Evolutionary conservation across 1,284 basidiomycete genomes (phyloP).

Genomic region (Rhodotorula sp.): DNA sequence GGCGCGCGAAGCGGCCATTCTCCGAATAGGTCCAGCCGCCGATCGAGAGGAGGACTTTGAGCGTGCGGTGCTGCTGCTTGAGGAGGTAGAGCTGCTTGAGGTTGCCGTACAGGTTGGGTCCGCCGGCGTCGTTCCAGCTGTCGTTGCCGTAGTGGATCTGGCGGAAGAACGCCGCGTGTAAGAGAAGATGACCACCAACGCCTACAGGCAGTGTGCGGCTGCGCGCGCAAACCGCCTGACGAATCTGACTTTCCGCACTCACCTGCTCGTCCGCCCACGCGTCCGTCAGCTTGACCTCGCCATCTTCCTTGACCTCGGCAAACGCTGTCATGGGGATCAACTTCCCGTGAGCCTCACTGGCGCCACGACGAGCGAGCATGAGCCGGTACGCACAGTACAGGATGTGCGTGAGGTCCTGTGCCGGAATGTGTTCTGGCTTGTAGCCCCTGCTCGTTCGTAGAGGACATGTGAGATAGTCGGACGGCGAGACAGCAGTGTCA

Average conservation of each 20-base stretch:
- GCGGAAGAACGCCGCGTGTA: too few species aligned
- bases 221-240: too few species aligned
- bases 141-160: constrained; percentile 64
- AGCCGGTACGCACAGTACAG: constrained; percentile 58
- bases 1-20: constrained; percentile 40
- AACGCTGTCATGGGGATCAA: constrained; percentile 57
- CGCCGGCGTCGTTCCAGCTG: constrained; percentile 72
- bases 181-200: too few species aligned
- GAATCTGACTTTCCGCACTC: background rate
- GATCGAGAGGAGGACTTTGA: constrained; percentile 52
- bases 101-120: constrained; percentile 61
- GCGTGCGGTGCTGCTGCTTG: constrained; percentile 67
- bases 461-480: background rate
- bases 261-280: constrained; percentile 79
- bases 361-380: fast-evolving
- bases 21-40: constrained; percentile 50
- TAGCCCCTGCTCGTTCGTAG: too few species aligned
- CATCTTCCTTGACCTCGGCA: constrained; percentile 72
- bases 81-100: constrained; percentile 82
- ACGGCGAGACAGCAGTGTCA: background rate
- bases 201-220: too few species aligned
- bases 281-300: constrained; percentile 66
- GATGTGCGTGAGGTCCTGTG: constrained; percentile 70
- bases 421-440: constrained; percentile 60
- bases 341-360: background rate